Evolutionary conservation across 176 grass and related monocot species (phyloP).

Genomic region (Avena atlantica): DNA sequence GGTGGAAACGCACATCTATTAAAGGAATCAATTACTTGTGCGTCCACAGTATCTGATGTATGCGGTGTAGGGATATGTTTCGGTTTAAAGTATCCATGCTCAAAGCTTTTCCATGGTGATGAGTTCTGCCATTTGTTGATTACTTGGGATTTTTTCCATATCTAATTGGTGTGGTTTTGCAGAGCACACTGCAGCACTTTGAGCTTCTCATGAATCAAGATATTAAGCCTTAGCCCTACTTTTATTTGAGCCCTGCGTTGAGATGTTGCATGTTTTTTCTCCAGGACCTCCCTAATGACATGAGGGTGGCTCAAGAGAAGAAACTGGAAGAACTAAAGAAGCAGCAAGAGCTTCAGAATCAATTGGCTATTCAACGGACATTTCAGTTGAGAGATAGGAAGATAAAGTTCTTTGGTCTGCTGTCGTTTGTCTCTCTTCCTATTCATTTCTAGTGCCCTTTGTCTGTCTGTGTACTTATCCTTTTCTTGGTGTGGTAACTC

Average conservation of each 20-base stretch:
- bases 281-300: slow-evolving; percentile 85
- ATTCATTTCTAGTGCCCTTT: slow-evolving; percentile 5
- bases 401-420: slow-evolving; percentile 92
- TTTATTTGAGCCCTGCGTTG: slow-evolving; percentile 19
- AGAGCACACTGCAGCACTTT: background rate
- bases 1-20: slow-evolving; percentile 5
- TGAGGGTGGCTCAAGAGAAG: slow-evolving; percentile 85
- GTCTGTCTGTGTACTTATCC: slow-evolving; percentile 22
- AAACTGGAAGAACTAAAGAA: slow-evolving; percentile 95
- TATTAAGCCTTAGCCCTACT: background rate
- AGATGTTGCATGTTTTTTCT: slow-evolving; percentile 38
- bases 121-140: background rate
- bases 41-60: background rate
- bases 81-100: background rate
- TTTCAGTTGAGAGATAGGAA: slow-evolving; percentile 88
- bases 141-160: background rate
- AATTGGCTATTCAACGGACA: slow-evolving; percentile 68
- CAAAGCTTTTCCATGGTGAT: background rate
- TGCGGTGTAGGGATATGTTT: background rate
- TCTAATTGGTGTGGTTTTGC: slow-evolving; percentile 1
- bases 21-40: background rate
- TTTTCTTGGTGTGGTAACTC: slow-evolving; percentile 38
- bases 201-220: background rate
- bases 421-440: background rate
- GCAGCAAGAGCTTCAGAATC: slow-evolving; percentile 85